A percentile compares a stretch with the other conserved stretches of the same genome.
Evolutionary conservation across 192 early-diverging fungal genomes (phyloP).

Genomic region (Chytriomyces hyalinus): DNA sequence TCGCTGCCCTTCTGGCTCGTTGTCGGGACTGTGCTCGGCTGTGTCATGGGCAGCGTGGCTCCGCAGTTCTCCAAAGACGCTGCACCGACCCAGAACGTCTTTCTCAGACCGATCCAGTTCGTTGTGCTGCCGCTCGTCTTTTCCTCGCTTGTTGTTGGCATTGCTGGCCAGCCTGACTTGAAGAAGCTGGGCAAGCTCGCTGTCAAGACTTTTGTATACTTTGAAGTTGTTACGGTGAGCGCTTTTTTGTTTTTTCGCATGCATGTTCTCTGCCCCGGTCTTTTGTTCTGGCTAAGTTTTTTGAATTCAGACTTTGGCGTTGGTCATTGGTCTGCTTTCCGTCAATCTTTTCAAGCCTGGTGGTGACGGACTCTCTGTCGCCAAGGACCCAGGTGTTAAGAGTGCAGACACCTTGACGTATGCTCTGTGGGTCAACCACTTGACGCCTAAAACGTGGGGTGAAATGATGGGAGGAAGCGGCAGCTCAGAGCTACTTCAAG

Average conservation of each 20-base stretch:
- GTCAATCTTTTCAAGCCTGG: slow-evolving; percentile 71
- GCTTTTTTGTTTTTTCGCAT: neutral
- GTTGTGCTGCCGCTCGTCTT: slow-evolving; percentile 71
- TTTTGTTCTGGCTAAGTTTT: slow-evolving; percentile 16
- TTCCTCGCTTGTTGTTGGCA: slow-evolving; percentile 72
- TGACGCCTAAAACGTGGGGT: slow-evolving; percentile 62
- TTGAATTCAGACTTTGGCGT: slow-evolving; percentile 48
- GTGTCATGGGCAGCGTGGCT: slow-evolving; percentile 35
- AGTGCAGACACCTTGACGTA: slow-evolving; percentile 50
- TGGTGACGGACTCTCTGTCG: slow-evolving; percentile 45
- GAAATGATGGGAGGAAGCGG: slow-evolving; percentile 57
- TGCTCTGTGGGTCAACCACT: slow-evolving; percentile 59
- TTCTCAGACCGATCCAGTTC: slow-evolving; percentile 48
- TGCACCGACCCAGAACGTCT: slow-evolving; percentile 40
- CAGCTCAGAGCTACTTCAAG: slow-evolving; percentile 54
- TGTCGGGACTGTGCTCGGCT: slow-evolving; percentile 25
- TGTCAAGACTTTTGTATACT: slow-evolving; percentile 73
- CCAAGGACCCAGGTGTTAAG: slow-evolving; percentile 28
- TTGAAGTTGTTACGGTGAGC: slow-evolving; percentile 52
- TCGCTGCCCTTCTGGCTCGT: slow-evolving; percentile 11
- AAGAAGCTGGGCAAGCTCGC: slow-evolving; percentile 65
- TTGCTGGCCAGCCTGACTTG: slow-evolving; percentile 74
- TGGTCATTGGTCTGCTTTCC: slow-evolving; percentile 67
- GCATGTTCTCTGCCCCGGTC: slow-evolving; percentile 33
- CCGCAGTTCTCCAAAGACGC: slow-evolving; percentile 39